Percentiles rank a stretch among this genome's conserved stretches.
Conservation (phyloP, 2,329 filamentous ascomycete genomes). For the Aureobasidium sp. region DNA sequence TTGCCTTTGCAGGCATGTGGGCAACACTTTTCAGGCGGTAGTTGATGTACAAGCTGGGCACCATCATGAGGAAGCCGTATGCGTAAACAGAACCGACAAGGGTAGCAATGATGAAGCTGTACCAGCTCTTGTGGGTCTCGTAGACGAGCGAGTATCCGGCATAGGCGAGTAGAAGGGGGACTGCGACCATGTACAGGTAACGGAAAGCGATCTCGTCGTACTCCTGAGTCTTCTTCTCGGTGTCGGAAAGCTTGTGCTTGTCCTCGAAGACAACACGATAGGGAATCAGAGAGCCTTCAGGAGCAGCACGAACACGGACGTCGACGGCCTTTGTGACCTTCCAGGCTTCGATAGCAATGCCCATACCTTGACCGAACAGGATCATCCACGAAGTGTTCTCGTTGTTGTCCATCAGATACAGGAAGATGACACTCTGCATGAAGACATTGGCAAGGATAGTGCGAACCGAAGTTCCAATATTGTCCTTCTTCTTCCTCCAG, state of each 20-base stretch:
- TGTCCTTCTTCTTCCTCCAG: constrained; percentile 99
- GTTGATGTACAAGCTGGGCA: constrained; percentile 96
- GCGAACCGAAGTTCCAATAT: constrained; percentile 90
- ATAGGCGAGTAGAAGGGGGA: constrained; percentile 83
- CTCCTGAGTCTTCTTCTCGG: constrained; percentile 95
- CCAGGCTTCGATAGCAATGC: constrained; percentile 74
- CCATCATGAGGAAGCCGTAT: constrained; percentile 99
- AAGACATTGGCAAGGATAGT: constrained; percentile 96
- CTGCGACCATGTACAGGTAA: constrained; percentile 88
- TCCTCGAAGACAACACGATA: constrained; percentile 84
- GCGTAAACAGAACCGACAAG: constrained; percentile 95
- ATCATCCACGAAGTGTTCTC: constrained; percentile 99
- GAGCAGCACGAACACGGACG: constrained; percentile 66
- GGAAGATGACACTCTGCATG: constrained; percentile 93
- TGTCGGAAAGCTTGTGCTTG: constrained; percentile 91
- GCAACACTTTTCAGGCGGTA: constrained; percentile 87
- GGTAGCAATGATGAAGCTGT: constrained; percentile 90
- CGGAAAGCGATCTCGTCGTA: constrained; percentile 97
- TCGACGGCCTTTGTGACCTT: constrained; percentile 95
- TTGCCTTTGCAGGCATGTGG: constrained; percentile 92
- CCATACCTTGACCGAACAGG: constrained; percentile 81
- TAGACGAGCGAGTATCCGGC: constrained; percentile 87
- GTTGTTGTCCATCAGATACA: constrained; percentile 95
- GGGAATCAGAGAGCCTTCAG: constrained; percentile 63
- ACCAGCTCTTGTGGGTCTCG: constrained; percentile 96